Base-by-base conservation (phyloP, 805 yeast genomes). In the Brettanomyces sp. region DNA sequence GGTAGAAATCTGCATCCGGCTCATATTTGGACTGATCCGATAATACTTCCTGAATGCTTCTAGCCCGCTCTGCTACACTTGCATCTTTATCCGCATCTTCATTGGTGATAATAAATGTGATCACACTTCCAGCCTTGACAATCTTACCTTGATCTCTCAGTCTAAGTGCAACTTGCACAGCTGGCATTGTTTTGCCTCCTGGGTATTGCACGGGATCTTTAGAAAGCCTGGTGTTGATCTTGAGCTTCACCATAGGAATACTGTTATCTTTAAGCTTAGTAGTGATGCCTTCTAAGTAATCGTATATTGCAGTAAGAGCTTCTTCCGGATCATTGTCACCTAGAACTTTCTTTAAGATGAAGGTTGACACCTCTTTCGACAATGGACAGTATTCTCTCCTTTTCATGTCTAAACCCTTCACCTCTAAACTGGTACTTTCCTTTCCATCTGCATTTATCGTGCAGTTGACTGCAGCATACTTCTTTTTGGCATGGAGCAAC, bases 371-470 rank as follows among this genome's bases (percentile, higher is more conserved):
- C 45, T 91, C 95, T 61, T 90, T 93, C 1, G 98, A 87, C 43
- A 93, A 67, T 43, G 89, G 95, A 68, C 97, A 88, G 63, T 77
- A 93, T 65, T 93, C 99, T 72, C 99, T 87, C 64, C 99, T 89
- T 59, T 78, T 81, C 95, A 93, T 82, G 69, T 93, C 99, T 43
- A 93, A 74, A 58, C 99, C 99, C 63, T 93, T 93, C 39, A 91
- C 96, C 63, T 93, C 97, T 51, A 91, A 69, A 18, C 68, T 61
- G 5, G 80, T 68, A 43, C 66, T 70, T 47, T 82, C 78, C 9
- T 77, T 75, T 9, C 88, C 84, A 36, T 69, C 68, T 5, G 49
- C 44, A 48, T 52, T 66, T 54, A 73, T 72, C 44, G 62, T 67
- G 1, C 75, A 63, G 56, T 80, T 84, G 68, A 90, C 70, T 1